phyloP scores from a whole-genome alignment of 768 basidiomycete genomes.

The Lentinula guzmanii region DNA sequence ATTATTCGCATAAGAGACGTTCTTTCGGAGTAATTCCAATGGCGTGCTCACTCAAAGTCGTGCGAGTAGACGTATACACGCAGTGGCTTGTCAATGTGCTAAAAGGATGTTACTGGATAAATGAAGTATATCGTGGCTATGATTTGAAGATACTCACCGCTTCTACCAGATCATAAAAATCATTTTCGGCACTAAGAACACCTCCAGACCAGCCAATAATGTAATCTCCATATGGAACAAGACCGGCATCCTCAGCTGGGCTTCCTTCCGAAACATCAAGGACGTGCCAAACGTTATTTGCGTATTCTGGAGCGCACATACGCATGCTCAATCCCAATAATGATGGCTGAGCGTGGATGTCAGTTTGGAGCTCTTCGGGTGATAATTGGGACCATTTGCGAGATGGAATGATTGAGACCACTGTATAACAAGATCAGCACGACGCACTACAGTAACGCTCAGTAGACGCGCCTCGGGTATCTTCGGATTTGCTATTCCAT shows the following conservation, averaged over 20 bases:
- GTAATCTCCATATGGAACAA: slow-evolving; percentile 86
- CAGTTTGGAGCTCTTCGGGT: slow-evolving; percentile 30
- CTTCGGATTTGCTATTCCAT: slow-evolving; percentile 78
- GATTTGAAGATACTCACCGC: slow-evolving; percentile 47
- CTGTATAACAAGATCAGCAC: slow-evolving; percentile 31
- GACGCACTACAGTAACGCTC: background rate
- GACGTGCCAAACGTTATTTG: slow-evolving; percentile 98
- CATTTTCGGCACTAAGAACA: slow-evolving; percentile 82
- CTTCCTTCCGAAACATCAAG: slow-evolving; percentile 94
- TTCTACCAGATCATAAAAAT: slow-evolving; percentile 96
- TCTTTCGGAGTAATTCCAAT: background rate
- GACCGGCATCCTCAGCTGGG: slow-evolving; percentile 92
- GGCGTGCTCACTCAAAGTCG: slow-evolving; percentile 80
- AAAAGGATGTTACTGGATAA: slow-evolving; percentile 1
- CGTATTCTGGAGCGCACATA: slow-evolving; percentile 83
- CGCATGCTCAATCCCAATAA: slow-evolving; percentile 93
- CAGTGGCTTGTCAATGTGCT: slow-evolving; percentile 93
- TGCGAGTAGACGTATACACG: slow-evolving; percentile 95
- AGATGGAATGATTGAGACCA: slow-evolving; percentile 81
- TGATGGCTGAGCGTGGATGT: slow-evolving; percentile 62
- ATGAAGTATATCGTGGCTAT: background rate
- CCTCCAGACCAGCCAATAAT: slow-evolving; percentile 94
- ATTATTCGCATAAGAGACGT: slow-evolving; percentile 21
- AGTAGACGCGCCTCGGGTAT: slow-evolving; percentile 55
- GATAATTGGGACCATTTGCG: slow-evolving; percentile 64